Evolutionary conservation across 2,329 filamentous ascomycete species (phyloP).

Genomic region (Cercospora beticola): DNA sequence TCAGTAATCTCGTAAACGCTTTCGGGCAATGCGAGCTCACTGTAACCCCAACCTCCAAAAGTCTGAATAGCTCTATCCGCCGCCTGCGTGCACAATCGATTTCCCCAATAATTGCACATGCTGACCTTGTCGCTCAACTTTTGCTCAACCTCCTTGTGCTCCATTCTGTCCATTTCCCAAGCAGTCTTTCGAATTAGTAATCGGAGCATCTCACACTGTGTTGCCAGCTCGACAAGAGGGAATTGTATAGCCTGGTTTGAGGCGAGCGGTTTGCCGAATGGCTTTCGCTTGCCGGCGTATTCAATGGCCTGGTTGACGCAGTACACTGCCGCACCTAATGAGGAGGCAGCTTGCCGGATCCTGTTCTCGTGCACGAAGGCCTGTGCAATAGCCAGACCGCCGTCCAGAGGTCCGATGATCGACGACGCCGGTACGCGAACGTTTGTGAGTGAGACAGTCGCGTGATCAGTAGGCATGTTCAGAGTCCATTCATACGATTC

Average conservation of each 20-base stretch:
- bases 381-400: slow-evolving; percentile 61
- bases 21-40: slow-evolving; percentile 19
- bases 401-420: slow-evolving; percentile 54
- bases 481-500: slow-evolving; percentile 64
- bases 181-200: slow-evolving; percentile 62
- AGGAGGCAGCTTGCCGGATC: slow-evolving; percentile 63
- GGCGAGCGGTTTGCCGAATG: slow-evolving; percentile 58
- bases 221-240: slow-evolving; percentile 61
- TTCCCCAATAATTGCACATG: slow-evolving; percentile 68
- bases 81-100: slow-evolving; percentile 59
- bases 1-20: not conserved
- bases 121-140: slow-evolving; percentile 61
- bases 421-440: slow-evolving; percentile 57
- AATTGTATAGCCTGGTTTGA: slow-evolving; percentile 65
- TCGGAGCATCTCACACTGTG: slow-evolving; percentile 62
- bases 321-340: slow-evolving; percentile 59
- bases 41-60: slow-evolving; percentile 61
- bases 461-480: slow-evolving; percentile 67
- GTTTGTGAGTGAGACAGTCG: slow-evolving; percentile 57
- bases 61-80: slow-evolving; percentile 64
- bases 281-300: slow-evolving; percentile 55
- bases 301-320: slow-evolving; percentile 59
- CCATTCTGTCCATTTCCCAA: slow-evolving; percentile 59
- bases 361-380: slow-evolving; percentile 67
- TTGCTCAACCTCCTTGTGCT: slow-evolving; percentile 56